phyloP scores from a whole-genome alignment of 2,329 filamentous ascomycete genomes.

The Aspergillus intermedius region DNA sequence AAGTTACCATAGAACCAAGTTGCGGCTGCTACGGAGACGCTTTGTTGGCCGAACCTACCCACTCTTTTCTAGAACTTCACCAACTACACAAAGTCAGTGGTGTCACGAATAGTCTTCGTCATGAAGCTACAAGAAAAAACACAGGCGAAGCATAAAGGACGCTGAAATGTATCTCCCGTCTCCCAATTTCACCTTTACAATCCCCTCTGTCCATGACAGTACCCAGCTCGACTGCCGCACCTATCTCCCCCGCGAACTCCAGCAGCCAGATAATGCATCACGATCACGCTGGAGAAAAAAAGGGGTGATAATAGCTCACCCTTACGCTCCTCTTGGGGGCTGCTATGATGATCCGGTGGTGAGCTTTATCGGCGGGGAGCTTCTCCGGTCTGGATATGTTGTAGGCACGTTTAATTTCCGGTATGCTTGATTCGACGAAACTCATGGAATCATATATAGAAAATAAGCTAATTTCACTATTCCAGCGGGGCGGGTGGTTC shows the following conservation, averaged over 20 bases:
- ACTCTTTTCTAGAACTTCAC: too few relatives aligned
- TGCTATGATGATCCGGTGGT: slow-evolving; percentile 78
- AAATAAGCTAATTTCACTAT: background rate
- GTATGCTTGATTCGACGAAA: slow-evolving; percentile 37
- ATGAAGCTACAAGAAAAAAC: background rate
- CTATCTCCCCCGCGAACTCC: slow-evolving; percentile 56
- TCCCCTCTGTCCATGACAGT: slow-evolving; percentile 79
- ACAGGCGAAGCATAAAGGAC: too few relatives aligned
- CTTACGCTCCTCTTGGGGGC: slow-evolving; percentile 83
- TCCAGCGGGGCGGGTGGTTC: slow-evolving; percentile 68
- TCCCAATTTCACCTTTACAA: slow-evolving; percentile 56
- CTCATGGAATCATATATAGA: background rate
- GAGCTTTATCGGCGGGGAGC: slow-evolving; percentile 54
- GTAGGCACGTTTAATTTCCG: slow-evolving; percentile 91
- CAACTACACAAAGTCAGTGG: too few relatives aligned
- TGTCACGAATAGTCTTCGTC: too few relatives aligned
- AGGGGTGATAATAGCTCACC: slow-evolving; percentile 72
- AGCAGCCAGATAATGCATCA: slow-evolving; percentile 15
- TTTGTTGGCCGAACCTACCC: too few relatives aligned
- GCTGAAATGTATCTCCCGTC: slow-evolving; percentile 25
- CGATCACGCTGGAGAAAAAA: slow-evolving; percentile 30
- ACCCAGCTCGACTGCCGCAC: slow-evolving; percentile 71
- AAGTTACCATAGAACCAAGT: too few relatives aligned
- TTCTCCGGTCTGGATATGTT: slow-evolving; percentile 65
- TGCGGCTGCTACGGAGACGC: too few relatives aligned